Base-by-base conservation (phyloP, 1,139 yeast species). In the Diutina neorugosa region DNA sequence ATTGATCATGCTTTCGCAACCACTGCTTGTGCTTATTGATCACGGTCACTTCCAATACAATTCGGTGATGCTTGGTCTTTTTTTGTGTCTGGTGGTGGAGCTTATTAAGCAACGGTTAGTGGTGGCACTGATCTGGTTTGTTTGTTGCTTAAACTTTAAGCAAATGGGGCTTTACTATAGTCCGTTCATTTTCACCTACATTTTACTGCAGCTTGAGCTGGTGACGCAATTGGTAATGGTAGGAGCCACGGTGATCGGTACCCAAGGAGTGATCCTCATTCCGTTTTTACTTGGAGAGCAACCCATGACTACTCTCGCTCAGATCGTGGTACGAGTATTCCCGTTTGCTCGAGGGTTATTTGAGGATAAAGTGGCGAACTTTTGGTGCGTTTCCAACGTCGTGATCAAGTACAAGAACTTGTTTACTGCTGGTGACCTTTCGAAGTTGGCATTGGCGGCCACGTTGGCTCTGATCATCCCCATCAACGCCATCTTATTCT, bases 11-110 rank as follows among this genome's bases (percentile, higher is more conserved):
- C 66, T 91, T 51, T 82, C 83, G 64, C 95, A 86, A 64, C 97
- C 98, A 0, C 77, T 87, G 4, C 73, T 93, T 58, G 77, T 87
- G 50, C 74, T 94, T 55, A 83, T 94, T 54, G 99, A 94, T 65
- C 97, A 94, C 67, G 98, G 98, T 11, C 98, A 94, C 68, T 94
- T 93, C 69, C 98, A 94, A 69, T 91, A 82, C 69, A 93, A 94
- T 63, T 80, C 91, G 0, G 95, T 93, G 18, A 93, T 94, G 98
- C 78, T 94, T 52, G 98, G 98, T 0, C 71, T 89, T 41, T 76
- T 91, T 14, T 71, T 93, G 41, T 71, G 82, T 57, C 76, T 95
- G 0, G 70, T 90, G 43, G 80, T 81, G 54, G 84, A 84, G 58
- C 70, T 91, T 52, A 67, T 86, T 48, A 78, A 81, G 55, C 86